phyloP scores from a whole-genome alignment of 2,329 filamentous ascomycete species.

The Fusarium globosum region DNA sequence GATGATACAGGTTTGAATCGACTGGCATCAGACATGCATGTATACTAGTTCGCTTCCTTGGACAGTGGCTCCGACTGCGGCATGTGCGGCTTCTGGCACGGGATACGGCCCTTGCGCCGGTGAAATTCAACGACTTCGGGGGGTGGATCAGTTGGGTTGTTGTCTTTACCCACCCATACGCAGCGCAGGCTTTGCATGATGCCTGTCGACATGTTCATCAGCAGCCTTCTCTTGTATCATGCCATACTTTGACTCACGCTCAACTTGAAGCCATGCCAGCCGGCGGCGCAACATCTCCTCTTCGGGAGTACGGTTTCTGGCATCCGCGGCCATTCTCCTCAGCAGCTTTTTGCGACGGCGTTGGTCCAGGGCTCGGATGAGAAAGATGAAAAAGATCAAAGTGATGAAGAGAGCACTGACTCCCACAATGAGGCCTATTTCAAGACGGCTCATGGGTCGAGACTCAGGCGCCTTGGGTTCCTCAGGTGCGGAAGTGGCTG shows the following conservation, averaged over 20 bases:
- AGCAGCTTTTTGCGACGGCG: conserved; percentile 10
- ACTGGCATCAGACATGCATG: not conserved
- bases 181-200: not conserved
- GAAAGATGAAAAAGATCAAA: conserved; percentile 40
- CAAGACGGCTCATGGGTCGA: conserved; percentile 37
- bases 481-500: not conserved
- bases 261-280: not conserved
- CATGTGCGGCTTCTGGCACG: not conserved
- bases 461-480: not conserved
- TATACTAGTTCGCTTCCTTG: not conserved
- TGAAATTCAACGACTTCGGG: not conserved
- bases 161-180: not conserved
- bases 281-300: not conserved
- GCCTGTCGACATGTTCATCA: conserved; percentile 5
- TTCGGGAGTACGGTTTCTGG: conserved; percentile 1
- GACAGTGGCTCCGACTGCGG: not conserved
- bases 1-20: not conserved
- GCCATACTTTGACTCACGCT: conserved; percentile 10
- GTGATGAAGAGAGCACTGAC: conserved; percentile 39
- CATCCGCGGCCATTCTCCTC: conserved; percentile 24
- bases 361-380: conserved; percentile 33
- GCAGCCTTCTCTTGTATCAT: not conserved
- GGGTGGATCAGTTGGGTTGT: not conserved
- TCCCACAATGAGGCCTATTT: conserved; percentile 46
- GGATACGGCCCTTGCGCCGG: not conserved